Evolutionary conservation across 495 filamentous ascomycete species (phyloP), one percentile per base, ranked within the genome.

Genomic region (Lophiotrema nucula): DNA sequence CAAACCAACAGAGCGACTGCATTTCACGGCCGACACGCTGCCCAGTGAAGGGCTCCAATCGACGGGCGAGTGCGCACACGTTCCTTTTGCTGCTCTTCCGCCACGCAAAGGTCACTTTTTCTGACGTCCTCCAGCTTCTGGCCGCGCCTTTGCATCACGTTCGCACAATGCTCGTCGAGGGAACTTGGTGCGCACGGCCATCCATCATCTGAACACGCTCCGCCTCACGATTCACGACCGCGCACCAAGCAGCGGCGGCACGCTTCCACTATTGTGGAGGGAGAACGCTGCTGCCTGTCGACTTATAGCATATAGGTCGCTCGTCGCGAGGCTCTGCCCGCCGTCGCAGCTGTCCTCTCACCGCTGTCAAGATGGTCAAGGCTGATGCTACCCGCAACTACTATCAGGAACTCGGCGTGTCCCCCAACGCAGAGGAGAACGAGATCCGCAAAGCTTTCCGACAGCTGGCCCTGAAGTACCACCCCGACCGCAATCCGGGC

Each of bases 401-500:
- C 76, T 96, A 96, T 72, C 82, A 83, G 38, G 91, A 95, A 73
- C 78, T 96, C 26, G 88, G 87, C 47, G 69, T 95, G 11, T 64
- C 77, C 0, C 70, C 81, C 6, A 77, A 73, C 53, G 88, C 87
- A 31, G 82, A 86, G 57, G 63, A 77, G 3, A 79, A 81, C 3
- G 89, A 93, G 33, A 82, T 96, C 64, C 93, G 89, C 72, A 91
- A 84, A 73, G 87, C 90, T 64, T 97, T 90, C 74, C 81, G 83
- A 64, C 91, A 89, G 72, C 79, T 95, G 64, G 91, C 90, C 28
- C 78, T 93, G 23, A 85, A 84, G 65, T 95, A 85, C 63, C 92
- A 97, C 67, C 92, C 92, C 5, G 92, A 97, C 69, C 84, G 90
- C 39, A 95, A 97, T 64, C 88, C 85, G 3, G 92, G 92, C 39